A percentile compares a stretch with the other conserved stretches of the same genome.
These are phyloP conservation scores for Saccharomycopsis guyanensis DNA, from an alignment of 805 yeast species.

Conservation along the genomic window DNA sequence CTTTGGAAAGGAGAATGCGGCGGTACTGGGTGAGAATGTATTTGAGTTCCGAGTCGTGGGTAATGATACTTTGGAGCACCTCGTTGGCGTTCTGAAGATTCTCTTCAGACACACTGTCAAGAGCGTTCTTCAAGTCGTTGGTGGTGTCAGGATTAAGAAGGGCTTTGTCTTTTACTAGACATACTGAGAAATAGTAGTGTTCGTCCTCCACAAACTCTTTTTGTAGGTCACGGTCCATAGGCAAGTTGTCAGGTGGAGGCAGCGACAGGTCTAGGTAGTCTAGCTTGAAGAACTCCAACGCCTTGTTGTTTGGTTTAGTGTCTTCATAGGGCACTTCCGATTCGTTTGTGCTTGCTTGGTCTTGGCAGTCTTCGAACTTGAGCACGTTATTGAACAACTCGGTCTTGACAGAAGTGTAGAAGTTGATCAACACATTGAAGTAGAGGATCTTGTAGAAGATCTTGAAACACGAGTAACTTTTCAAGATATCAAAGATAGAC, in stretches of 20 bases:
- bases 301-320: not conserved
- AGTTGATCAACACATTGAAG: slow-evolving; percentile 16
- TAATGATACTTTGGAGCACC: slow-evolving; percentile 15
- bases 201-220: slow-evolving; percentile 17
- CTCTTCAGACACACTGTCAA: slow-evolving; percentile 15
- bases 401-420: slow-evolving; percentile 3
- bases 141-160: slow-evolving; percentile 16
- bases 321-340: slow-evolving; percentile 1
- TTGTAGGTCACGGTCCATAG: slow-evolving; percentile 2
- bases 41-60: slow-evolving; percentile 18
- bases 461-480: slow-evolving; percentile 15
- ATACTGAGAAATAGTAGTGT: slow-evolving; percentile 11
- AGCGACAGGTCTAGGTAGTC: not conserved
- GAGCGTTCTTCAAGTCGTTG: slow-evolving; percentile 11
- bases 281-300: not conserved
- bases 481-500: slow-evolving; percentile 13
- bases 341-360: not conserved
- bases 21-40: slow-evolving; percentile 7
- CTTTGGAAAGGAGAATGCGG: slow-evolving; percentile 13
- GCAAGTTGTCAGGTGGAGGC: slow-evolving; percentile 6
- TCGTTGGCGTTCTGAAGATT: slow-evolving; percentile 8
- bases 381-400: slow-evolving; percentile 2
- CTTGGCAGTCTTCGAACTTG: slow-evolving; percentile 1
- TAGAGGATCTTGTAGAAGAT: slow-evolving; percentile 21
- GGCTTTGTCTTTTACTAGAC: slow-evolving; percentile 10